phyloP scores from a whole-genome alignment of 1,284 basidiomycete genomes.

The Rhodotorula sp. region DNA sequence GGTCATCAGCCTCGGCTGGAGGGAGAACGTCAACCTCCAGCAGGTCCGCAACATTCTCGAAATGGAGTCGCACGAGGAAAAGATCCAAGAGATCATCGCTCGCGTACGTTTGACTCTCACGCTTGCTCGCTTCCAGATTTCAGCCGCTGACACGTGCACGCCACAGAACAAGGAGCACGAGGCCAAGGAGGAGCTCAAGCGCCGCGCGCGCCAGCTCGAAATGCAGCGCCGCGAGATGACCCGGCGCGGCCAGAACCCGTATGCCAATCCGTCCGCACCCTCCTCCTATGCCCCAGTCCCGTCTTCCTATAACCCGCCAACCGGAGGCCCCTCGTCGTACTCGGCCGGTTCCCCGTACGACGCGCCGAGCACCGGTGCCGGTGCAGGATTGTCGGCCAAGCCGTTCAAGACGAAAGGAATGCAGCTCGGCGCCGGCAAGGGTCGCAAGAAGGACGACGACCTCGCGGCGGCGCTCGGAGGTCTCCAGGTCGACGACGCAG shows the following conservation, averaged over 20 bases:
- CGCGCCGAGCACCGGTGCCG: constrained; percentile 15
- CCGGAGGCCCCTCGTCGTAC: constrained; percentile 29
- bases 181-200: constrained; percentile 98
- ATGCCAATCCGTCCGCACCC: constrained; percentile 35
- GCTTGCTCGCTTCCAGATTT: neutral
- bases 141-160: neutral
- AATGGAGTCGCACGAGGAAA: constrained; percentile 99
- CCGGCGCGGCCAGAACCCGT: constrained; percentile 57
- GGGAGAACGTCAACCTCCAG: constrained; percentile 87
- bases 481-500: constrained; percentile 50
- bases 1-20: constrained; percentile 88
- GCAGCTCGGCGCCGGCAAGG: constrained; percentile 73
- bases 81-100: constrained; percentile 99
- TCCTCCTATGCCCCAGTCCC: constrained; percentile 13
- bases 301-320: constrained; percentile 11
- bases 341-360: constrained; percentile 28
- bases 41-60: constrained; percentile 91
- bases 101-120: constrained; percentile 59
- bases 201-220: constrained; percentile 96
- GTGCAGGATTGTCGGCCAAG: constrained; percentile 23
- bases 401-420: constrained; percentile 91
- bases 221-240: constrained; percentile 95
- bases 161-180: constrained; percentile 92
- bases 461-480: constrained; percentile 79
- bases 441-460: constrained; percentile 79